Conservation (phyloP, 345 rosid genomes). For the Populus euphratica region DNA sequence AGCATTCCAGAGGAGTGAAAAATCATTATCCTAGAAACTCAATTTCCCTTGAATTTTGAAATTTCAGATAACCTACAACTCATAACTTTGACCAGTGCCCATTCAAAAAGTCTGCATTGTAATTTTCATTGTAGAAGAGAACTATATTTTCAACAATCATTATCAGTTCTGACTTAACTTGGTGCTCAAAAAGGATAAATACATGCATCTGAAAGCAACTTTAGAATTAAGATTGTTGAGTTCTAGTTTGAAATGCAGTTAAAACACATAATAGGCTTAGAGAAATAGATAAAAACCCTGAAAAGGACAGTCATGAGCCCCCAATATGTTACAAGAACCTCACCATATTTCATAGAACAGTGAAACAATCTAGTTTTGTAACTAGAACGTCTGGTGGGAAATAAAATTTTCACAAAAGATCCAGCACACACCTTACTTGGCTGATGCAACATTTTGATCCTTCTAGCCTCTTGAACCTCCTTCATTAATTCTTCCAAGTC, state of each 20-base stretch:
- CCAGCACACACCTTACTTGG: constrained; percentile 77
- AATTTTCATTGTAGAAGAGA: background rate
- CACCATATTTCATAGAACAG: background rate
- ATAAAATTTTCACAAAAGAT: constrained; percentile 10
- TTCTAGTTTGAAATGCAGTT: background rate
- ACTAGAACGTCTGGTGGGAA: background rate
- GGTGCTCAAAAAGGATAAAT: background rate
- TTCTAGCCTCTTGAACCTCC: constrained; percentile 98
- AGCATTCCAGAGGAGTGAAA: background rate
- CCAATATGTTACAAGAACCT: background rate
- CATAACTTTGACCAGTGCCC: no score
- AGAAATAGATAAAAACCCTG: background rate
- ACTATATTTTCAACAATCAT: background rate
- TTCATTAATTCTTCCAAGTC: constrained; percentile 86
- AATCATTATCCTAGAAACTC: background rate
- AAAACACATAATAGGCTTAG: background rate
- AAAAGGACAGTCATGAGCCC: background rate
- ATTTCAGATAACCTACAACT: background rate
- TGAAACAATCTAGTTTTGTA: background rate
- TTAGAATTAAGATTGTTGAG: background rate
- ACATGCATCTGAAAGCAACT: background rate
- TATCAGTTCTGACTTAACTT: background rate
- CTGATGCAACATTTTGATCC: constrained; percentile 97
- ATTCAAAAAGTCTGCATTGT: background rate
- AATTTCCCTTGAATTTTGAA: background rate